Evolutionary conservation across 148 eudicot species (phyloP).

Genomic region (Dianthus caryophyllus): DNA sequence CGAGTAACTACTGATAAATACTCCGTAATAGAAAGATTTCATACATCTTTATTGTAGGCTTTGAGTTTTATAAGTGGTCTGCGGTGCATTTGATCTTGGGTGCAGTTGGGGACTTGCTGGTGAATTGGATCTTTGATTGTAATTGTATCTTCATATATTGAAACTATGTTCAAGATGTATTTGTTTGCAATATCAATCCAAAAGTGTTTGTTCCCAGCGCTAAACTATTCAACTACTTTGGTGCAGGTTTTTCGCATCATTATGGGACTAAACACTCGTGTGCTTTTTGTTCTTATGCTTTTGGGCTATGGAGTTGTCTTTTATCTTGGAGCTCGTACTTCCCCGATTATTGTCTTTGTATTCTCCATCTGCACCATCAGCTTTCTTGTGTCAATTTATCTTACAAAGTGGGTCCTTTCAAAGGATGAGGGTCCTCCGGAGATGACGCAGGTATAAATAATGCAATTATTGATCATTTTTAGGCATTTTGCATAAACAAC

Average conservation of each 20-base stretch:
- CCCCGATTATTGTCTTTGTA: slow-evolving; percentile 86
- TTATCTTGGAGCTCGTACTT: slow-evolving; percentile 87
- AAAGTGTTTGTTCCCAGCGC: slow-evolving; percentile 9
- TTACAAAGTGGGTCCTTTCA: slow-evolving; percentile 87
- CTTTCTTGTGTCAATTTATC: slow-evolving; percentile 69
- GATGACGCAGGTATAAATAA: slow-evolving; percentile 71
- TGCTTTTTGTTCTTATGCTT: slow-evolving; percentile 69
- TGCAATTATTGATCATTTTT: slow-evolving; percentile 6
- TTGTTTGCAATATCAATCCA: too few relatives aligned
- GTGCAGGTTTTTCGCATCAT: slow-evolving; percentile 79
- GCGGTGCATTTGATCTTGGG: too few relatives aligned
- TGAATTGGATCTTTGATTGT: background rate
- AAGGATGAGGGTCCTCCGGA: slow-evolving; percentile 99
- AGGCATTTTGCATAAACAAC: background rate
- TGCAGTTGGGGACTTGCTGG: background rate
- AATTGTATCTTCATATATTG: background rate
- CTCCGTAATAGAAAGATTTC: background rate
- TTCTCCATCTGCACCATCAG: slow-evolving; percentile 80
- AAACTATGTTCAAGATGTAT: background rate
- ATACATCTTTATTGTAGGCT: background rate
- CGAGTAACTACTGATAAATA: background rate
- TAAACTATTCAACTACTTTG: slow-evolving; percentile 26
- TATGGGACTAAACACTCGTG: slow-evolving; percentile 73
- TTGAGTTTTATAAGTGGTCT: background rate
- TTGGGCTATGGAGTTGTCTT: slow-evolving; percentile 68